A percentile compares a stretch with the other conserved stretches of the same genome.
Evolutionary conservation across 1,284 basidiomycete genomes (phyloP).

Genomic region (Pterulicium gracile): DNA sequence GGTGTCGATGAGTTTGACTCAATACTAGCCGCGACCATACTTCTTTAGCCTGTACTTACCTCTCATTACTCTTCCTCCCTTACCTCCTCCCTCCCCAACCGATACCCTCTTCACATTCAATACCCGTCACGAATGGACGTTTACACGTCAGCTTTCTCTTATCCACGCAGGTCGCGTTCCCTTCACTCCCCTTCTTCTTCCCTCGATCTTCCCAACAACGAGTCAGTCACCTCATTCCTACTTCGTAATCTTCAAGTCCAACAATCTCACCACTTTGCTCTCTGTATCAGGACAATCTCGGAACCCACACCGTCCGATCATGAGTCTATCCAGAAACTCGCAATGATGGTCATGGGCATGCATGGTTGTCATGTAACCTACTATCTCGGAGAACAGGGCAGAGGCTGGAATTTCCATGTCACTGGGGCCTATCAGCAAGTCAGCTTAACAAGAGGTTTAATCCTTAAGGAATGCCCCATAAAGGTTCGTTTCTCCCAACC

Average conservation of each 20-base stretch:
- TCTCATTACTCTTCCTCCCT: not conserved
- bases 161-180: conserved; percentile 68
- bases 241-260: too few relatives aligned
- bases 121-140: conserved; percentile 59
- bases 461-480: conserved; percentile 84
- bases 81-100: conserved; percentile 1
- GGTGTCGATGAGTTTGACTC: too few relatives aligned
- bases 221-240: conserved; percentile 29
- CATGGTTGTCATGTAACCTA: conserved; percentile 79
- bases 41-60: not conserved
- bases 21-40: too few relatives aligned
- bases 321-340: conserved; percentile 75
- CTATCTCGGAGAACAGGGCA: conserved; percentile 59
- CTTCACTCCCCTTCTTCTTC: conserved; percentile 50
- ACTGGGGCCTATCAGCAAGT: conserved; percentile 90
- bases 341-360: conserved; percentile 67
- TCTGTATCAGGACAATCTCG: conserved; percentile 26
- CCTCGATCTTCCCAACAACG: conserved; percentile 49
- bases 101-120: conserved; percentile 10
- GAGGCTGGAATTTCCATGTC: conserved; percentile 83
- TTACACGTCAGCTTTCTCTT: conserved; percentile 86
- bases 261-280: conserved; percentile 26
- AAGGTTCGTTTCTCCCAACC: conserved; percentile 37
- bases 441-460: conserved; percentile 80
- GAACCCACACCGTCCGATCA: conserved; percentile 41